Evolutionary conservation across 2,329 filamentous ascomycete genomes (phyloP).

Genomic region (Simplicillium sp.): DNA sequence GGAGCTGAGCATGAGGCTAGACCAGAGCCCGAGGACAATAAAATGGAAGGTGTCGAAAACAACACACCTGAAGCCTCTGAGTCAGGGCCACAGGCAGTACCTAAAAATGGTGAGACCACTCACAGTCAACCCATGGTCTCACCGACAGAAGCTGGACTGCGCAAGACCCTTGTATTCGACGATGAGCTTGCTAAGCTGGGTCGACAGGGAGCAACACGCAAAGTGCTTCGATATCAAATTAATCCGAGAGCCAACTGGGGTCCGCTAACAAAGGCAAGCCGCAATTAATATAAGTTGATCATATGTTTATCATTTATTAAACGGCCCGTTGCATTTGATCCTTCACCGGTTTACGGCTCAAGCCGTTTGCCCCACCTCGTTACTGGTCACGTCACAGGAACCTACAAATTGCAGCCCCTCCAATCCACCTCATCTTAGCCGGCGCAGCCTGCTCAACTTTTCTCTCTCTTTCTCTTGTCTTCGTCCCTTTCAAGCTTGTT

Average conservation of each 20-base stretch:
- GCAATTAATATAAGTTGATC: slow-evolving; percentile 45
- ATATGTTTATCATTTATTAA: slow-evolving; percentile 10
- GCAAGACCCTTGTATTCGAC: slow-evolving; percentile 63
- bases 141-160: slow-evolving; percentile 28
- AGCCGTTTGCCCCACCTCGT: slow-evolving; percentile 1
- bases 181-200: slow-evolving; percentile 69
- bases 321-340: not conserved
- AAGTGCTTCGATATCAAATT: slow-evolving; percentile 75
- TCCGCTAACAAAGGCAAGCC: slow-evolving; percentile 56
- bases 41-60: slow-evolving; percentile 29
- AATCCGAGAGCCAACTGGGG: slow-evolving; percentile 95
- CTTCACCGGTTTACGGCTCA: not conserved
- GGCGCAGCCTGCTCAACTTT: no score
- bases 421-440: no score
- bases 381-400: no score
- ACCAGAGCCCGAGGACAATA: slow-evolving; percentile 13
- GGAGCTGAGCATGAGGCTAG: slow-evolving; percentile 18
- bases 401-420: no score
- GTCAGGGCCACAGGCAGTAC: no score
- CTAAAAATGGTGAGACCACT: not conserved
- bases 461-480: no score
- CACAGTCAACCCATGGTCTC: slow-evolving; percentile 8
- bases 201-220: slow-evolving; percentile 54
- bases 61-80: slow-evolving; percentile 6
- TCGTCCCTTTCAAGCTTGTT: no score